A percentile compares a stretch with the other conserved stretches of the same genome.
Evolutionary conservation across 805 yeast species (phyloP).

Genomic region (Yamadazyma ubonensis): DNA sequence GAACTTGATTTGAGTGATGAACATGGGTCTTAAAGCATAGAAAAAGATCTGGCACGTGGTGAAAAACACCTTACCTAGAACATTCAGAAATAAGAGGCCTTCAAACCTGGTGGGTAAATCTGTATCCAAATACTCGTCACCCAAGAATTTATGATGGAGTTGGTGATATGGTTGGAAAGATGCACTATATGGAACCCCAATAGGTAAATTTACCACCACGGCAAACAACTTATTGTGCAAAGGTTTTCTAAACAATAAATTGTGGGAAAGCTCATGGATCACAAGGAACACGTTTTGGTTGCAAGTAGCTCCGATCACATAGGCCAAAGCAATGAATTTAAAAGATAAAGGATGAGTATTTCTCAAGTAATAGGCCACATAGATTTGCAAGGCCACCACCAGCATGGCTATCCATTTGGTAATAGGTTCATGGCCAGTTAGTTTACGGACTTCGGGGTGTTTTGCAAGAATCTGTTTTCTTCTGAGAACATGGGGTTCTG

Average conservation of each 20-base stretch:
- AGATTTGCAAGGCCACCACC: constrained; percentile 69
- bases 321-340: constrained; percentile 63
- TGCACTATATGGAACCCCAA: constrained; percentile 88
- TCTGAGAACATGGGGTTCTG: constrained; percentile 77
- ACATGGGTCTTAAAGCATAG: constrained; percentile 89
- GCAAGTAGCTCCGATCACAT: constrained; percentile 81
- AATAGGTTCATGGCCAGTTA: constrained; percentile 82
- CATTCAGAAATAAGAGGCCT: constrained; percentile 68
- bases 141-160: constrained; percentile 85
- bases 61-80: constrained; percentile 85
- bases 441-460: constrained; percentile 75
- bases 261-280: constrained; percentile 86
- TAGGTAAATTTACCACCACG: constrained; percentile 76
- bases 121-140: constrained; percentile 80
- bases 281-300: constrained; percentile 83
- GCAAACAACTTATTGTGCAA: constrained; percentile 74
- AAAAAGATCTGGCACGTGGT: constrained; percentile 87
- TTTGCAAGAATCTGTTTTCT: constrained; percentile 70
- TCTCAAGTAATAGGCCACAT: constrained; percentile 60
- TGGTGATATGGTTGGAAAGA: constrained; percentile 89
- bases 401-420: constrained; percentile 72
- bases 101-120: constrained; percentile 84
- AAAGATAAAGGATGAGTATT: constrained; percentile 51
- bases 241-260: constrained; percentile 78
- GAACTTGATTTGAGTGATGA: constrained; percentile 70